Evolutionary conservation across 768 basidiomycete species (phyloP).

Genomic region (Clitopilus passeckerianus): DNA sequence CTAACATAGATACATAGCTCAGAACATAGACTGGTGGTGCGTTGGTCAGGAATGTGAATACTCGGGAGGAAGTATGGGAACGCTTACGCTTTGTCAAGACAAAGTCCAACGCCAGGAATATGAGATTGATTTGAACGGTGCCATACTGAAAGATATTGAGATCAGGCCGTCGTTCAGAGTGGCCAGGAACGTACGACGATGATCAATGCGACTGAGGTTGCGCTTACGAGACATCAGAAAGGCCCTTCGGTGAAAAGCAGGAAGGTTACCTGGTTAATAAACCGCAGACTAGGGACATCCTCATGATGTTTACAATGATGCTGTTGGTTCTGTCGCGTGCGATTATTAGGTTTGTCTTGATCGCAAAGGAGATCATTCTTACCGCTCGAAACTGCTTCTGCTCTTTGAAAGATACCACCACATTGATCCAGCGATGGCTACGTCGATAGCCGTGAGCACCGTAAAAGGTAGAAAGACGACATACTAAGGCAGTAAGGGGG

Average conservation of each 20-base stretch:
- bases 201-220: not conserved
- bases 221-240: not conserved
- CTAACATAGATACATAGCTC: conserved; percentile 2
- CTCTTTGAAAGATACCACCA: conserved; percentile 11
- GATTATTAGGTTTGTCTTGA: no score
- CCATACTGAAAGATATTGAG: not conserved
- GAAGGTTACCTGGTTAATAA: conserved; percentile 1
- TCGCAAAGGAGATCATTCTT: not conserved
- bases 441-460: conserved; percentile 8
- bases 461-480: conserved; percentile 10
- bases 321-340: conserved; percentile 6
- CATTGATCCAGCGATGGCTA: conserved; percentile 11
- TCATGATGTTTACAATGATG: conserved; percentile 3
- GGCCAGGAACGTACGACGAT: not conserved
- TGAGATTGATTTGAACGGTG: not conserved
- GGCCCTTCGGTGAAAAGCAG: not conserved
- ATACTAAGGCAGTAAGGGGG: not conserved
- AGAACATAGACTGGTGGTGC: not conserved
- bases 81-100: conserved; percentile 1
- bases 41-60: no score
- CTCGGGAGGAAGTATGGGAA: no score
- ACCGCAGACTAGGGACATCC: conserved; percentile 4
- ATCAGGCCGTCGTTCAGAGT: not conserved
- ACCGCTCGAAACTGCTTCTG: conserved; percentile 2
- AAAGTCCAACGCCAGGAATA: conserved; percentile 5